Evolutionary conservation across 1,284 basidiomycete genomes (phyloP).

Genomic region (Tylopilus orsonianus): DNA sequence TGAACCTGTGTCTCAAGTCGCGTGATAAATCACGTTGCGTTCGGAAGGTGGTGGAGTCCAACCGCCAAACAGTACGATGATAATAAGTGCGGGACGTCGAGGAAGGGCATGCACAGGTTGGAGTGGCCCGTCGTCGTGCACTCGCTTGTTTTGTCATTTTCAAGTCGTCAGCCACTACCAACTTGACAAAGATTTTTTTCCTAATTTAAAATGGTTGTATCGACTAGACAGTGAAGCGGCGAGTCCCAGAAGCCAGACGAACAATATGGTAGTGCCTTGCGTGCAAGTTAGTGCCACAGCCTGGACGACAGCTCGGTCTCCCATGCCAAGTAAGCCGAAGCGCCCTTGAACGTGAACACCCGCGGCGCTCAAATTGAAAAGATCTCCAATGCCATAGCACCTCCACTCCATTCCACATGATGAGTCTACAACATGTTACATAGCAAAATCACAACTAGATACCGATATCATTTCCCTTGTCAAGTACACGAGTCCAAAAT

Average conservation of each 20-base stretch:
- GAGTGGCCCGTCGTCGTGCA: conserved; percentile 11
- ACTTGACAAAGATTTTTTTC: conserved; percentile 12
- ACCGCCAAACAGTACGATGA: conserved; percentile 4
- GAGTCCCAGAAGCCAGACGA: too few species aligned
- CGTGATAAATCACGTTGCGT: conserved; percentile 18
- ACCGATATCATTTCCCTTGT: not conserved
- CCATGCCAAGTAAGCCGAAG: not conserved
- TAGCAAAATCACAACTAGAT: too few species aligned
- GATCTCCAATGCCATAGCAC: too few species aligned
- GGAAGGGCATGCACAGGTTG: conserved; percentile 2
- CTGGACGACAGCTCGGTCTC: too few species aligned
- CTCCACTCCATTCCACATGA: not conserved
- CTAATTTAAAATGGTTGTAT: too few species aligned
- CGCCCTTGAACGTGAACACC: not conserved
- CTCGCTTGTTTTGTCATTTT: conserved; percentile 34
- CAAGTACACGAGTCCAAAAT: not conserved
- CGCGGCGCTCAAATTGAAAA: not conserved
- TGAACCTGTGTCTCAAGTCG: conserved; percentile 12
- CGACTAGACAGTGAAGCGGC: too few species aligned
- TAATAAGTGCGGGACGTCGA: conserved; percentile 8
- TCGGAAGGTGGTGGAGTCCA: not conserved
- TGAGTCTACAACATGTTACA: not conserved
- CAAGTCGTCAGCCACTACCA: conserved; percentile 29
- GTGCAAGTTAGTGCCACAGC: too few species aligned
- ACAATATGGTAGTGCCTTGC: too few species aligned